Conservation (phyloP, 2,329 filamentous ascomycete species). For the Penicillium sp. region DNA sequence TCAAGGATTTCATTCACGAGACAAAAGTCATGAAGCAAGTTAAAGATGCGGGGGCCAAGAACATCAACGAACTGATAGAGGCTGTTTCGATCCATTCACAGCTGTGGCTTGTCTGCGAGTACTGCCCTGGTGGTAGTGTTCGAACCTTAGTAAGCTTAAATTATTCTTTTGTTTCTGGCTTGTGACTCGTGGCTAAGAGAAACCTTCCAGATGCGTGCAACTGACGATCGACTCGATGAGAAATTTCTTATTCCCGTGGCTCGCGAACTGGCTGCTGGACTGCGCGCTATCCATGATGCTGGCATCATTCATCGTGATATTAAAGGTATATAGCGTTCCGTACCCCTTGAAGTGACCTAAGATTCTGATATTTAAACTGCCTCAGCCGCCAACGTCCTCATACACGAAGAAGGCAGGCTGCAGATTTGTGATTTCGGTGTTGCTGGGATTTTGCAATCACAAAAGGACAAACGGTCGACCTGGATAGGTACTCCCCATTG, state of each 20-base stretch:
- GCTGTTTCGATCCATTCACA: slow-evolving; percentile 68
- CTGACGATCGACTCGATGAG: slow-evolving; percentile 58
- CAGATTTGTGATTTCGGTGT: slow-evolving; percentile 71
- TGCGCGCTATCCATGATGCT: slow-evolving; percentile 68
- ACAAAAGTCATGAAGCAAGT: slow-evolving; percentile 67
- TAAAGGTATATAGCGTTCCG: slow-evolving; percentile 55
- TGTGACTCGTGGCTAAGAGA: slow-evolving; percentile 24
- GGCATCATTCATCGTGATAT: slow-evolving; percentile 70
- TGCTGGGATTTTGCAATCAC: slow-evolving; percentile 64
- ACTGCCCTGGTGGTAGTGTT: slow-evolving; percentile 69
- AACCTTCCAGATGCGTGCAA: slow-evolving; percentile 52
- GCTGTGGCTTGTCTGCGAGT: slow-evolving; percentile 70
- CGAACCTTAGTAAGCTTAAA: slow-evolving; percentile 61
- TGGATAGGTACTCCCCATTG: slow-evolving; percentile 70
- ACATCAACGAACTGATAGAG: slow-evolving; percentile 68
- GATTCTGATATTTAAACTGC: slow-evolving; percentile 14
- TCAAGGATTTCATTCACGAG: slow-evolving; percentile 64
- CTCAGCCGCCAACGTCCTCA: slow-evolving; percentile 65
- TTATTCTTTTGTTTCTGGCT: slow-evolving; percentile 6
- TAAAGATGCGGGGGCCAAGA: slow-evolving; percentile 65
- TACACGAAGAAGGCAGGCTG: slow-evolving; percentile 66
- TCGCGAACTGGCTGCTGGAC: slow-evolving; percentile 64
- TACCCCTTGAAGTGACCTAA: neutral
- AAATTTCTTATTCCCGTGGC: slow-evolving; percentile 68
- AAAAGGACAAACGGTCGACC: slow-evolving; percentile 65